A percentile compares a stretch with the other conserved stretches of the same genome.
phyloP scores from a whole-genome alignment of 805 yeast genomes.

The Candida chauliodis region DNA sequence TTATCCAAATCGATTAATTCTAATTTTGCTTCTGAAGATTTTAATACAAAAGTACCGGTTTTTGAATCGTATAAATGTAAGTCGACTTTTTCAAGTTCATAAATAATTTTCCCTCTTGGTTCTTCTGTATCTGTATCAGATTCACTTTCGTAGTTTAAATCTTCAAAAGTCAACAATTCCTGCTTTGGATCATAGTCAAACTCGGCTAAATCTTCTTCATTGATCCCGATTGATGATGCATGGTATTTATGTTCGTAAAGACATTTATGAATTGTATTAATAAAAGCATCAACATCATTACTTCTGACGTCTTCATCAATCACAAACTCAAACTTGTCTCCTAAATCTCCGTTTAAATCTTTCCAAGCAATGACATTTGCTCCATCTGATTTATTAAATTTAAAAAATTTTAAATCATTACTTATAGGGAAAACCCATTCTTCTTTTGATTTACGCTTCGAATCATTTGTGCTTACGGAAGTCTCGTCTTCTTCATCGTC shows the following conservation, averaged over 20 bases:
- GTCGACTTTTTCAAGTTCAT: conserved; percentile 26
- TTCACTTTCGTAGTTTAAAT: conserved; percentile 18
- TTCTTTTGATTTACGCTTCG: conserved; percentile 41
- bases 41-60: conserved; percentile 44
- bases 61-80: conserved; percentile 57
- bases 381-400: conserved; percentile 50
- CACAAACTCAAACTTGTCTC: conserved; percentile 78
- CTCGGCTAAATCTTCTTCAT: conserved; percentile 50
- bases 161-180: conserved; percentile 20
- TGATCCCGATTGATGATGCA: conserved; percentile 44
- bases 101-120: conserved; percentile 16
- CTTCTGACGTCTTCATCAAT: conserved; percentile 57
- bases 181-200: conserved; percentile 42
- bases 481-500: conserved; percentile 27
- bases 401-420: conserved; percentile 54
- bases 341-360: conserved; percentile 81
- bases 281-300: conserved; percentile 60
- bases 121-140: conserved; percentile 21
- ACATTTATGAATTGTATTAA: conserved; percentile 58
- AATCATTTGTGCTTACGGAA: conserved; percentile 17
- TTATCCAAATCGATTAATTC: conserved; percentile 36
- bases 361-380: conserved; percentile 68
- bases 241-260: conserved; percentile 74
- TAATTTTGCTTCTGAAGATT: conserved; percentile 30
- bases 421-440: conserved; percentile 72